Evolutionary conservation across 2,329 filamentous ascomycete species (phyloP).

Genomic region (Beauveria caledonica): DNA sequence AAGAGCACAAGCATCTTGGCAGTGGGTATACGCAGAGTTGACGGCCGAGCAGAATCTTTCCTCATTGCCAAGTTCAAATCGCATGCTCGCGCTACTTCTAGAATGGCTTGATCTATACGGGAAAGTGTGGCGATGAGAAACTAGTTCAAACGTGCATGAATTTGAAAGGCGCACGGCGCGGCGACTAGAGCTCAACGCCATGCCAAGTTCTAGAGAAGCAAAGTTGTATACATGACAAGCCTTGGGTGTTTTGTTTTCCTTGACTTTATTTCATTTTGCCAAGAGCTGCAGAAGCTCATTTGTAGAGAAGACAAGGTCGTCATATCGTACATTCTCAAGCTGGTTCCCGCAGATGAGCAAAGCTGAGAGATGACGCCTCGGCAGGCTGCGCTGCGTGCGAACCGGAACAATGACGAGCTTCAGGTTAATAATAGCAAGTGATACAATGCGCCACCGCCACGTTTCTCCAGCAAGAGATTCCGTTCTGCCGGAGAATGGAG

Average conservation of each 20-base stretch:
- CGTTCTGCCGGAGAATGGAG: background rate
- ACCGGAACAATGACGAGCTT: background rate
- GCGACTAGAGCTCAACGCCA: too few relatives aligned
- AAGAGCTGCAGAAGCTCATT: background rate
- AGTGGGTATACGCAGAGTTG: background rate
- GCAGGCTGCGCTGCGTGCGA: background rate
- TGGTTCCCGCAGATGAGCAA: background rate
- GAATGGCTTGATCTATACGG: background rate
- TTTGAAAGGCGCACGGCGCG: too few relatives aligned
- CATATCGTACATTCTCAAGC: background rate
- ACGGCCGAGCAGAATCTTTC: background rate
- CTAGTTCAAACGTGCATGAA: too few relatives aligned
- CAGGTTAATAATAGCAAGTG: conserved; percentile 5
- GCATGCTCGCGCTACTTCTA: background rate
- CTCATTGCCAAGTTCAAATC: background rate
- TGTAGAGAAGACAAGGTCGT: background rate
- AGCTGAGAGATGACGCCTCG: background rate
- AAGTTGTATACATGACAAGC: too few relatives aligned
- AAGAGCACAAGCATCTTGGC: background rate
- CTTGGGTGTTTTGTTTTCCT: too few relatives aligned
- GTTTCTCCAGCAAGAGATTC: background rate
- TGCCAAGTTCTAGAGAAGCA: background rate
- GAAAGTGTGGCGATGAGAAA: background rate
- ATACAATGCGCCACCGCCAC: background rate
- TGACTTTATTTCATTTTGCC: background rate